A percentile compares a stretch with the other conserved stretches of the same genome.
These are phyloP conservation scores for Xerocomus brunneocitrinus DNA, from an alignment of 768 basidiomycete species.

Conservation along the genomic window DNA sequence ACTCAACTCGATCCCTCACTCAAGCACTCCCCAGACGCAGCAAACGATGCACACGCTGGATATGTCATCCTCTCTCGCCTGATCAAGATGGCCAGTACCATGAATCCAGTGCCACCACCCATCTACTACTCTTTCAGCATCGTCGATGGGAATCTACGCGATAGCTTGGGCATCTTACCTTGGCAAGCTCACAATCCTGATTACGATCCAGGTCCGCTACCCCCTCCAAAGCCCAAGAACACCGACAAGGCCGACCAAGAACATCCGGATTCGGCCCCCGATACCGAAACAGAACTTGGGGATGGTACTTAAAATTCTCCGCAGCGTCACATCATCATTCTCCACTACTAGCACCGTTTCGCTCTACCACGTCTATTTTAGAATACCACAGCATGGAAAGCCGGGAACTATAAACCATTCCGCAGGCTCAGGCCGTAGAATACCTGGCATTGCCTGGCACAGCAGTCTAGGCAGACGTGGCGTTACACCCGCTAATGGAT, in stretches of 20 bases:
- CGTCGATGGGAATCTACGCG: constrained; percentile 42
- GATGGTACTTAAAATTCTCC: not conserved
- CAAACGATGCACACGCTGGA: constrained; percentile 67
- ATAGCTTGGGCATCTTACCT: constrained; percentile 28
- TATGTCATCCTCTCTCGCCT: constrained; percentile 50
- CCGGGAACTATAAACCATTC: not conserved
- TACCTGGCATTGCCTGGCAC: not conserved
- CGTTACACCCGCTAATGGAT: not conserved
- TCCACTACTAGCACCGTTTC: not conserved
- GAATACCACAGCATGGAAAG: not conserved
- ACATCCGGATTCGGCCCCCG: not conserved
- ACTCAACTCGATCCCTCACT: not conserved
- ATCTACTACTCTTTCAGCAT: constrained; percentile 57
- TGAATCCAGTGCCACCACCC: constrained; percentile 29
- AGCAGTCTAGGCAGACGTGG: not conserved
- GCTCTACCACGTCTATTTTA: not conserved
- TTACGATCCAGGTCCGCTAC: constrained; percentile 70
- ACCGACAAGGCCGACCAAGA: constrained; percentile 4
- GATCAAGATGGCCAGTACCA: constrained; percentile 35
- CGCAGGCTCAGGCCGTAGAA: not conserved
- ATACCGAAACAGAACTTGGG: not conserved
- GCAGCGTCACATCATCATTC: not conserved
- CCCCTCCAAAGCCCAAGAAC: constrained; percentile 40
- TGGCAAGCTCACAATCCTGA: constrained; percentile 62
- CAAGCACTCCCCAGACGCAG: constrained; percentile 48